Evolutionary conservation across 768 basidiomycete species (phyloP), one percentile per base, ranked within the genome.

Genomic region (Lentinus tigrinus): DNA sequence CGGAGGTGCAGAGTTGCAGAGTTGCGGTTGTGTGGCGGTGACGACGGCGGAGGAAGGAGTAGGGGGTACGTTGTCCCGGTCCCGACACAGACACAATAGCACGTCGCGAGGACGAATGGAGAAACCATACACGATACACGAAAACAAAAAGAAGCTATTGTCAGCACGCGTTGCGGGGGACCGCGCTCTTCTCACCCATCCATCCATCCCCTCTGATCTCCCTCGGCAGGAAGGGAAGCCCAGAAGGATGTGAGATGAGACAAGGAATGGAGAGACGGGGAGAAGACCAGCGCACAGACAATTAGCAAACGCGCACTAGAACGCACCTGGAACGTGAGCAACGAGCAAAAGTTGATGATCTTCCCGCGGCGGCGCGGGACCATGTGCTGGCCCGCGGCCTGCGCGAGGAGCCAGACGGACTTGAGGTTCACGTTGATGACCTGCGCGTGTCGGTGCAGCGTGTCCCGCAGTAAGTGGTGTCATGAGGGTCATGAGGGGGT

Each of bases 351-450:
- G 70, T 87, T 87, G 70, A 89, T 86, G 65, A 88, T 85, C 70
- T 88, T 87, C 31, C 93, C 76, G 73, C 91, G 71, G 71, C 77
- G 78, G 65, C 75, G 84, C 53, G 79, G 85, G 11, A 95, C 84
- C 93, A 95, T 95, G 75, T 97, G 95, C 61, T 81, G 77, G 13
- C 92, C 94, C n/a, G 89, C 89, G 49, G 91, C 89, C 73, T 90
- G 89, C 16, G 85, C 86, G 61, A 95, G 87, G 27, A 93, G 80
- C 83, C 89, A 97, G 57, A 82, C 85, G 8, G 92, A 84, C 72
- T 92, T 93, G 69, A 97, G 84, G 77, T 97, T 97, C 64, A 92
- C 84, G 65, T 89, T 81, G 57, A 95, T 77, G 55, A 93, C 91
- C 91, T 92, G 62, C 26, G 31, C 36, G 36, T 27, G 48, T 27